These are phyloP conservation scores for Pleurotus cornucopiae DNA, from an alignment of 768 basidiomycete genomes.

Conservation along the genomic window DNA sequence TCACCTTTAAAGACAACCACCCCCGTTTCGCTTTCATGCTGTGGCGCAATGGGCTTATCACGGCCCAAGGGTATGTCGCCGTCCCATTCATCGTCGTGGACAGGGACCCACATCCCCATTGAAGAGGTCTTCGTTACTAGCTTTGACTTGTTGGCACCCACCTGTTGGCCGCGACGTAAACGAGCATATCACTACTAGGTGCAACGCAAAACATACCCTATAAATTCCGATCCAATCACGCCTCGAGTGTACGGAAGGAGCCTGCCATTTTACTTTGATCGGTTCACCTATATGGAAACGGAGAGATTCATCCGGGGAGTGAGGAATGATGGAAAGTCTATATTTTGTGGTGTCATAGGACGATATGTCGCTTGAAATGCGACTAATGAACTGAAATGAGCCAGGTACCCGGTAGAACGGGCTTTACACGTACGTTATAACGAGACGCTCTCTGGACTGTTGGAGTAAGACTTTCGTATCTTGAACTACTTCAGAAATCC, in stretches of 20 bases:
- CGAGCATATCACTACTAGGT: neutral
- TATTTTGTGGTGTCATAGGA: constrained; percentile 81
- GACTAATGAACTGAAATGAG: constrained; percentile 37
- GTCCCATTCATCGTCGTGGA: constrained; percentile 91
- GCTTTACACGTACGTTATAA: constrained; percentile 73
- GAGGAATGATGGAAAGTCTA: constrained; percentile 56
- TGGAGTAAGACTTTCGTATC: constrained; percentile 90
- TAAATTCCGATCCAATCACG: constrained; percentile 97
- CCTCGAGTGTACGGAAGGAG: constrained; percentile 80
- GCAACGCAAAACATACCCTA: constrained; percentile 40
- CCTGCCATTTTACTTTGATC: constrained; percentile 83
- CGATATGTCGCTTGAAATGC: constrained; percentile 78
- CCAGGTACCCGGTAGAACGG: neutral
- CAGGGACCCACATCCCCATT: constrained; percentile 89
- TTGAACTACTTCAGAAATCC: constrained; percentile 83
- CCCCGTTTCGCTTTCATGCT: constrained; percentile 51
- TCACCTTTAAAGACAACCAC: constrained; percentile 72
- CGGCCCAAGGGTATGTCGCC: constrained; percentile 69
- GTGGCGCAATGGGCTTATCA: constrained; percentile 28
- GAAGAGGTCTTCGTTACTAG: constrained; percentile 83
- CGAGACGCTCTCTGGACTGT: constrained; percentile 84
- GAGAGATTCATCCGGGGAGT: constrained; percentile 39
- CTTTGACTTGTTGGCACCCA: constrained; percentile 83
- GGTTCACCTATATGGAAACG: constrained; percentile 90
- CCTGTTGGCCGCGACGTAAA: constrained; percentile 31